These are phyloP conservation scores for Penicillium sp. DNA, from an alignment of 2,329 filamentous ascomycete genomes.

Conservation along the genomic window DNA sequence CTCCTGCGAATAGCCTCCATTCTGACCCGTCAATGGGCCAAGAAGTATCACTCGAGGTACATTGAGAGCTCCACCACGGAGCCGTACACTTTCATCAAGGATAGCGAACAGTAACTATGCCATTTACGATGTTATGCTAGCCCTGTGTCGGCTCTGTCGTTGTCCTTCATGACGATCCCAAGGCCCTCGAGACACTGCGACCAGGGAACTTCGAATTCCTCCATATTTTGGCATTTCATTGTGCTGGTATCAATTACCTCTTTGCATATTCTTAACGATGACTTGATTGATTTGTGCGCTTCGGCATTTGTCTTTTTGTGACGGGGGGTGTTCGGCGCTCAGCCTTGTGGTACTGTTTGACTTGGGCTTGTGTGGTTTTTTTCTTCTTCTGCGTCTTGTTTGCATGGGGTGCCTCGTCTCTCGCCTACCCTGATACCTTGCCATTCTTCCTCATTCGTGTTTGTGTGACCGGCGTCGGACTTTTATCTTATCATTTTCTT, in stretches of 20 bases:
- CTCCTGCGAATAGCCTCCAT: conserved; percentile 72
- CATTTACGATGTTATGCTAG: conserved; percentile 36
- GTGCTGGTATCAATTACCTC: conserved; percentile 48
- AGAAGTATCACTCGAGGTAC: conserved; percentile 66
- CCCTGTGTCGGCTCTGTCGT: conserved; percentile 31
- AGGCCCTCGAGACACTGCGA: conserved; percentile 29
- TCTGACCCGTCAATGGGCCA: conserved; percentile 89
- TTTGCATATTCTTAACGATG: conserved; percentile 50
- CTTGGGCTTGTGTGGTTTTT: conserved; percentile 26
- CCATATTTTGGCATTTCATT: conserved; percentile 50
- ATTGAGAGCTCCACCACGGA: conserved; percentile 42
- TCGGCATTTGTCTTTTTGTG: conserved; percentile 44
- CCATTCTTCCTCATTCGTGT: conserved; percentile 30
- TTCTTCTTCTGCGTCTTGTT: conserved; percentile 26
- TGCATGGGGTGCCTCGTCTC: conserved; percentile 34
- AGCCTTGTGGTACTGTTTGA: conserved; percentile 33
- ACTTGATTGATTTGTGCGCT: conserved; percentile 43
- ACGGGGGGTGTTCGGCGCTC: conserved; percentile 43
- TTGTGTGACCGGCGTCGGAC: conserved; percentile 39
- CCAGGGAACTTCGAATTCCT: conserved; percentile 40
- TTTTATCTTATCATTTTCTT: conserved; percentile 30
- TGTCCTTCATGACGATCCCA: conserved; percentile 35
- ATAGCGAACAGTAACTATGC: conserved; percentile 39
- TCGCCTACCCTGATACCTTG: conserved; percentile 41
- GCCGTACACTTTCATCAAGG: conserved; percentile 42